Percentiles rank a stretch among this genome's conserved stretches.
phyloP scores from a whole-genome alignment of 2,329 filamentous ascomycete species.

The Colletotrichum sp. region DNA sequence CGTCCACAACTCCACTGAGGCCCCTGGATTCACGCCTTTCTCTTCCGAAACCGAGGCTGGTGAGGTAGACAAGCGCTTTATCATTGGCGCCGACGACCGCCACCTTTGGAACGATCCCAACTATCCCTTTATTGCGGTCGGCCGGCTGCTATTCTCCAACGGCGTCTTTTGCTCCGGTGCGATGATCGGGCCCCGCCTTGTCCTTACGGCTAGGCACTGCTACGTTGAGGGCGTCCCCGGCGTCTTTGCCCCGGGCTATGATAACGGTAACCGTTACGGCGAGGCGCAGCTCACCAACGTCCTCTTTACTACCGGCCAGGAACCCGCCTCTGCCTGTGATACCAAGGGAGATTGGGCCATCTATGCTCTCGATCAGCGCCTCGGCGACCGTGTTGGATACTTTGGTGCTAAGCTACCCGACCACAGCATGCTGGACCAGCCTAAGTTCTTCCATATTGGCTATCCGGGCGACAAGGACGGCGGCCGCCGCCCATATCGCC shows the following conservation, averaged over 20 bases:
- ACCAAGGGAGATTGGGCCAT: slow-evolving; percentile 30
- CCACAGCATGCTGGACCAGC: slow-evolving; percentile 7
- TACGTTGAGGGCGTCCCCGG: slow-evolving; percentile 19
- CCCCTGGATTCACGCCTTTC: background rate
- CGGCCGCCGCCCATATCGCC: slow-evolving; percentile 18
- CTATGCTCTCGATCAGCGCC: slow-evolving; percentile 25
- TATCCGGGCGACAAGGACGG: slow-evolving; percentile 24
- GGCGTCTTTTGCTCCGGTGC: slow-evolving; percentile 29
- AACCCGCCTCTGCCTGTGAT: slow-evolving; percentile 9
- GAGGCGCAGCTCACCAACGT: background rate
- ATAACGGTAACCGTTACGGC: slow-evolving; percentile 22
- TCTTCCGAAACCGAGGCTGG: background rate
- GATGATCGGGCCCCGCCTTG: slow-evolving; percentile 30
- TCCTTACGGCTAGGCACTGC: slow-evolving; percentile 30
- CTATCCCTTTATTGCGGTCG: slow-evolving; percentile 25
- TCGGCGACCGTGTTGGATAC: slow-evolving; percentile 27
- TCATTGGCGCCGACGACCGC: slow-evolving; percentile 27
- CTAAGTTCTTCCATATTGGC: slow-evolving; percentile 21
- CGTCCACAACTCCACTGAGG: background rate
- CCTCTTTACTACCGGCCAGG: background rate
- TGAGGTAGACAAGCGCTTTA: slow-evolving; percentile 20
- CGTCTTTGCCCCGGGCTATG: slow-evolving; percentile 26
- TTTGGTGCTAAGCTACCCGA: slow-evolving; percentile 23
- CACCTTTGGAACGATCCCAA: slow-evolving; percentile 19
- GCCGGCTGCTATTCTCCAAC: slow-evolving; percentile 16